Base-by-base conservation (phyloP, 495 filamentous ascomycete species). In the Penicillium arizonense region DNA sequence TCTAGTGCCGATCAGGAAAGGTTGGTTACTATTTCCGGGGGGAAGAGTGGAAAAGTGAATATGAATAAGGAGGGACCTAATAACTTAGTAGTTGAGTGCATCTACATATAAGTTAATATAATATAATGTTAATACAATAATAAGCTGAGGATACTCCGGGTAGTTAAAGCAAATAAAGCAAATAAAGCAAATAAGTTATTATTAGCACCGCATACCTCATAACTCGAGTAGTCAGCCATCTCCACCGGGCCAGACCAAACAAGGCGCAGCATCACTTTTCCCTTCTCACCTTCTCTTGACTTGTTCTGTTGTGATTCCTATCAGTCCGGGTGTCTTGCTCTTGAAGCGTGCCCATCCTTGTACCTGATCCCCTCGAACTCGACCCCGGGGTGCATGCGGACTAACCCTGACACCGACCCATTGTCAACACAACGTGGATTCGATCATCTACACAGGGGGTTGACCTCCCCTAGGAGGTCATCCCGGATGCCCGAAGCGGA, bases 401-500 rank as follows among this genome's bases (percentile, higher is more conserved):
- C 45, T 38, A 45, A 44, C 44, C 47, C 53, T 39, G 50, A 20
- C 53, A 44, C 35, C 50, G 7, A 32, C 45, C 33, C 33, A 57
- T 58, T 59, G 55, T 45, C 58, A 59, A 65, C 47, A 67, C 70
- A 75, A 70, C 67, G 72, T 72, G 72, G 72, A 74, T 73, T 70
- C 60, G 66, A 69, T 61, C 51, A 56, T 61, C 45, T 54, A 63
- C 57, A 47, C 50, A 67, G 70, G 72, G 71, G 71, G 68, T 65
- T 74, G 73, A 71, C 73, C 73, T 74, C 73, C 69, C 71, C 69
- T 50, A 67, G 73, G 73, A 73, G 73, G 73, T 76, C 71, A 72
- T 73, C 69, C 71, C 62, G 58, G 52, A 62, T 57, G 65, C 51
- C 61, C 50, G 55, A 54, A 60, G 48, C 49, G 63, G 61, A 59